phyloP scores from a whole-genome alignment of 768 basidiomycete species.

The Boletus insuetus region DNA sequence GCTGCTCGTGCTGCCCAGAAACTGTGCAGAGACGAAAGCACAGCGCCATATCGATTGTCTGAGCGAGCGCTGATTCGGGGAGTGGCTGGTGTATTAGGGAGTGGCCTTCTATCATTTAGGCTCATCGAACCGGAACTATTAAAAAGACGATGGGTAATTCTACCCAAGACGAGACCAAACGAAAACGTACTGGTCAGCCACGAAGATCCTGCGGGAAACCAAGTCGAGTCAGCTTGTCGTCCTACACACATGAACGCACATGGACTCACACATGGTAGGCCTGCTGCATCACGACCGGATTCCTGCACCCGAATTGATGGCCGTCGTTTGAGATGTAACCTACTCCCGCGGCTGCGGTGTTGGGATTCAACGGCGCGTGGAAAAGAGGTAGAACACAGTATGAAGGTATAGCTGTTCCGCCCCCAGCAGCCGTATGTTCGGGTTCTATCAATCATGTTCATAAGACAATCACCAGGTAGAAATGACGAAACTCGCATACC shows the following conservation, averaged over 20 bases:
- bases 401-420: conserved; percentile 44
- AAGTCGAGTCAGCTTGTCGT: background rate
- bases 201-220: conserved; percentile 42
- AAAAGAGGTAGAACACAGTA: conserved; percentile 55
- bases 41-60: conserved; percentile 57
- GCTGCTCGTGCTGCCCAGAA: conserved; percentile 56
- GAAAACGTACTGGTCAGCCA: conserved; percentile 43
- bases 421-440: conserved; percentile 44
- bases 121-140: conserved; percentile 53
- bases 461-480: background rate
- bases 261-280: conserved; percentile 57
- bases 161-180: background rate
- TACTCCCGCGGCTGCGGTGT: conserved; percentile 26
- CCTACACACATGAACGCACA: fast-evolving
- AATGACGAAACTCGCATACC: conserved; percentile 30
- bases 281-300: conserved; percentile 50
- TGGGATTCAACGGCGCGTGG: conserved; percentile 38
- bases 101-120: conserved; percentile 39
- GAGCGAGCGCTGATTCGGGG: conserved; percentile 33
- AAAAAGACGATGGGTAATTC: background rate
- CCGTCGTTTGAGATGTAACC: conserved; percentile 58
- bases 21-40: conserved; percentile 50
- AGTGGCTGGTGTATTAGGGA: conserved; percentile 41
- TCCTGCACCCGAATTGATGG: conserved; percentile 51
- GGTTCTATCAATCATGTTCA: conserved; percentile 37